Percentiles rank a stretch among this genome's conserved stretches.
Evolutionary conservation across 352 stramenopile species (phyloP).

Genomic region (Globisporangium viniferum): DNA sequence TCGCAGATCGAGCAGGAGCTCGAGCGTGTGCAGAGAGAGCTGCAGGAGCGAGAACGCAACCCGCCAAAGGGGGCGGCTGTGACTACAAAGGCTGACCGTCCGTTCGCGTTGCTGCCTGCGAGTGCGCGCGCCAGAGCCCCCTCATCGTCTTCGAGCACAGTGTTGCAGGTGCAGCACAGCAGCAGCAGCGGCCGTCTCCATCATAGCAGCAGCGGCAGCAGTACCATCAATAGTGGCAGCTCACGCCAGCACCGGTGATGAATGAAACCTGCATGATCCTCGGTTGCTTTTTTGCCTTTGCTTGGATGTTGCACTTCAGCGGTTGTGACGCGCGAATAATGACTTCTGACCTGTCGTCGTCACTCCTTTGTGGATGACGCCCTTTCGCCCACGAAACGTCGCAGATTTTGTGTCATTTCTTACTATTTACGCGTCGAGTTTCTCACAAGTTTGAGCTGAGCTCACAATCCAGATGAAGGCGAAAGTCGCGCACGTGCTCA

Average conservation of each 20-base stretch:
- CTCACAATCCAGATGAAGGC: slow-evolving; percentile 38
- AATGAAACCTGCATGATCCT: slow-evolving; percentile 1
- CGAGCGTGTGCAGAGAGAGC: slow-evolving; percentile 19
- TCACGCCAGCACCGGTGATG: slow-evolving; percentile 5
- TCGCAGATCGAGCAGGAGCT: slow-evolving; percentile 37
- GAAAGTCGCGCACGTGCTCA: slow-evolving; percentile 72
- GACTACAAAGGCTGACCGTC: neutral
- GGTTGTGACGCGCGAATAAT: slow-evolving; percentile 2
- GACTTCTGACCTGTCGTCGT: slow-evolving; percentile 1
- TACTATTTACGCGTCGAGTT: slow-evolving; percentile 4
- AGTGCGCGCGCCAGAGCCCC: slow-evolving; percentile 6
- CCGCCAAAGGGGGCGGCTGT: neutral
- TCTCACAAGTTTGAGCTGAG: neutral
- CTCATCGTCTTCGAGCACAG: neutral
- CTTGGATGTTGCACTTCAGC: neutral
- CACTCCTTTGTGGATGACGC: neutral
- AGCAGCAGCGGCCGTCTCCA: neutral
- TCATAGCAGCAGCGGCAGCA: neutral
- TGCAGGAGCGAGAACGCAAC: slow-evolving; percentile 11
- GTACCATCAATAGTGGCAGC: neutral
- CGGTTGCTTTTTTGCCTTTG: neutral
- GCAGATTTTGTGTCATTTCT: neutral
- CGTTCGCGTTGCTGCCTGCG: slow-evolving; percentile 15
- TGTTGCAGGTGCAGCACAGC: neutral
- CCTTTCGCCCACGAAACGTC: slow-evolving; percentile 1